Percentiles rank a stretch among this genome's conserved stretches.
These are phyloP conservation scores for Dictyostelium purpureum DNA, from an alignment of 78 protist genomes.

Conservation along the genomic window DNA sequence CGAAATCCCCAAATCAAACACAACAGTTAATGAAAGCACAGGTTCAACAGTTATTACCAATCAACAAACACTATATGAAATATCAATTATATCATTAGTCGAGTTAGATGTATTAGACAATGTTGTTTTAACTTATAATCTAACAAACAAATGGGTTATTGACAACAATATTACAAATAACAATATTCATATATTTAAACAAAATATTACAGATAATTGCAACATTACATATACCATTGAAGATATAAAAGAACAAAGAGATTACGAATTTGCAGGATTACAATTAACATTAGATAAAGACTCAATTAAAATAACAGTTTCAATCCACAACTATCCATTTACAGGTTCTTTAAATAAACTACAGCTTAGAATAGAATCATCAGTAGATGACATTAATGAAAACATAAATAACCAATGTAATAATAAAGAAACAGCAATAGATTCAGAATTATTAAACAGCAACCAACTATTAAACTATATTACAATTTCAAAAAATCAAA, in stretches of 20 bases:
- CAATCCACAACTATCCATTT: not conserved
- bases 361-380: not conserved
- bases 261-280: not conserved
- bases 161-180: not conserved
- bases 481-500: not conserved
- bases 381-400: not conserved
- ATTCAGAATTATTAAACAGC: not conserved
- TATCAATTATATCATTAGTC: not conserved
- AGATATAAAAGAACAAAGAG: not conserved
- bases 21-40: not conserved
- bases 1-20: not conserved
- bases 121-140: not conserved
- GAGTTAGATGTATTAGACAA: not conserved
- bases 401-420: not conserved
- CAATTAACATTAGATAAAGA: not conserved
- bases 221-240: not conserved
- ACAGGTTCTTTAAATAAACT: not conserved
- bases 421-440: not conserved
- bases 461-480: not conserved
- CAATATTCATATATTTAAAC: not conserved
- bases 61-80: constrained; percentile 13
- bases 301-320: not conserved
- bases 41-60: not conserved
- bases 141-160: not conserved
- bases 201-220: not conserved